These are phyloP conservation scores for Porcisia hertigi DNA, from an alignment of 208 protist species.

Conservation along the genomic window DNA sequence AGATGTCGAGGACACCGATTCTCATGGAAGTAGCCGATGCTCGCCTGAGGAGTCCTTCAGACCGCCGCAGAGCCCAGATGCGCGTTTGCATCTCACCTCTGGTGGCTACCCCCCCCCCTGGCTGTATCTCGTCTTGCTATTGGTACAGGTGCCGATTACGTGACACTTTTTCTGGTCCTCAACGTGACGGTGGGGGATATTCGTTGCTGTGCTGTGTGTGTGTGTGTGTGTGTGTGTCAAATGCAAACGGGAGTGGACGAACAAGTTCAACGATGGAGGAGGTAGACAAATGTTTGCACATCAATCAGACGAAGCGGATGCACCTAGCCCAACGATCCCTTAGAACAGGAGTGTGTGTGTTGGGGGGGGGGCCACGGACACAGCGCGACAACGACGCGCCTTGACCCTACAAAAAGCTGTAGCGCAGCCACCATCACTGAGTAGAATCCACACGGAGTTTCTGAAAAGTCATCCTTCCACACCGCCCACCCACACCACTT, in stretches of 20 bases:
- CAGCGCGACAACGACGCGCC: neutral
- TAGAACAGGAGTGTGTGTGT: too few species aligned
- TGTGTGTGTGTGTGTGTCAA: constrained; percentile 2
- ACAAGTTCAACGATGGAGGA: neutral
- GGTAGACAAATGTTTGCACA: neutral
- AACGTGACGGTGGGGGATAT: too few species aligned
- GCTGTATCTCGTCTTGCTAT: neutral
- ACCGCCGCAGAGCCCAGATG: neutral
- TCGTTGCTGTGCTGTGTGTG: neutral
- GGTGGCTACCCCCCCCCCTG: neutral
- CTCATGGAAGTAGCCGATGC: neutral
- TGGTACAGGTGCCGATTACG: neutral
- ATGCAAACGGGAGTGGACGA: neutral
- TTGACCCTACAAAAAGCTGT: neutral
- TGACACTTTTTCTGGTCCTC: neutral
- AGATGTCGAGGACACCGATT: neutral
- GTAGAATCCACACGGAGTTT: neutral
- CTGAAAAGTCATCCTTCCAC: neutral
- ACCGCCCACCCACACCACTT: too few species aligned
- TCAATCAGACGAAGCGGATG: neutral
- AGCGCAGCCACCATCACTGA: neutral
- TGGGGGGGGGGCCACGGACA: too few species aligned
- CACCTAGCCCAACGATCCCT: neutral
- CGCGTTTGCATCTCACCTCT: neutral
- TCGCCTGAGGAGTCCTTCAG: neutral